Percentiles rank a stretch among this genome's conserved stretches.
These are phyloP conservation scores for Colletotrichum musicola DNA, from an alignment of 2,329 filamentous ascomycete genomes.

Conservation along the genomic window DNA sequence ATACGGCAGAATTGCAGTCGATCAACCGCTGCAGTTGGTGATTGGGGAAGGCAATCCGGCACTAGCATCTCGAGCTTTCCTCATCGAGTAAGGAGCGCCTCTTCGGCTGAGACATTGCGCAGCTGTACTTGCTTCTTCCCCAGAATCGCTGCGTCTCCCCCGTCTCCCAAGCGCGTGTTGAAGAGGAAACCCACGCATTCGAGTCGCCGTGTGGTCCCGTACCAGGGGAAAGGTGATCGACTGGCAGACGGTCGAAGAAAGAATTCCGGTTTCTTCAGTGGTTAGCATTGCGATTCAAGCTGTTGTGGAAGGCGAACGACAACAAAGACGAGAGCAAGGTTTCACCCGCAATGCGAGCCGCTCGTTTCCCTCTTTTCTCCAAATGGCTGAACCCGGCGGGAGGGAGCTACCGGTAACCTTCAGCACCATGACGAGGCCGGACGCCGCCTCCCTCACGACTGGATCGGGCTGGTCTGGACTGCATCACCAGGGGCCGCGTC, in stretches of 20 bases:
- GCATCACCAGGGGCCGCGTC: neutral
- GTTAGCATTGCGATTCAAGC: neutral
- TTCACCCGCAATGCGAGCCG: neutral
- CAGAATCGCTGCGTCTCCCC: neutral
- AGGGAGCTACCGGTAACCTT: conserved; percentile 4
- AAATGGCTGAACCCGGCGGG: conserved; percentile 4
- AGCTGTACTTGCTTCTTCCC: conserved; percentile 25
- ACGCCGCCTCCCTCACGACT: conserved; percentile 8
- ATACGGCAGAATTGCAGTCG: conserved; percentile 19
- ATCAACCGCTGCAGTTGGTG: conserved; percentile 22
- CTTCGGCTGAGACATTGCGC: conserved; percentile 22
- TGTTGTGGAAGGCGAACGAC: neutral
- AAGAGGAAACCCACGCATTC: neutral
- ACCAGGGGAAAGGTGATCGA: conserved; percentile 5
- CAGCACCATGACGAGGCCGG: conserved; percentile 23
- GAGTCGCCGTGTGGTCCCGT: neutral
- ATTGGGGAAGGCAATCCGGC: conserved; percentile 14
- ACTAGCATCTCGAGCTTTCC: conserved; percentile 36
- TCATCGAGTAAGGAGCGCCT: conserved; percentile 2
- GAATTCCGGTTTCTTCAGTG: neutral
- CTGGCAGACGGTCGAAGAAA: neutral
- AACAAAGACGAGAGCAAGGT: neutral
- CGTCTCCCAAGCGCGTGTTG: neutral
- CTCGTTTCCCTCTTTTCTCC: conserved; percentile 9
- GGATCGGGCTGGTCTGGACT: neutral